These are phyloP conservation scores for Cordyceps farinosa DNA, from an alignment of 2,329 filamentous ascomycete species.

Conservation along the genomic window DNA sequence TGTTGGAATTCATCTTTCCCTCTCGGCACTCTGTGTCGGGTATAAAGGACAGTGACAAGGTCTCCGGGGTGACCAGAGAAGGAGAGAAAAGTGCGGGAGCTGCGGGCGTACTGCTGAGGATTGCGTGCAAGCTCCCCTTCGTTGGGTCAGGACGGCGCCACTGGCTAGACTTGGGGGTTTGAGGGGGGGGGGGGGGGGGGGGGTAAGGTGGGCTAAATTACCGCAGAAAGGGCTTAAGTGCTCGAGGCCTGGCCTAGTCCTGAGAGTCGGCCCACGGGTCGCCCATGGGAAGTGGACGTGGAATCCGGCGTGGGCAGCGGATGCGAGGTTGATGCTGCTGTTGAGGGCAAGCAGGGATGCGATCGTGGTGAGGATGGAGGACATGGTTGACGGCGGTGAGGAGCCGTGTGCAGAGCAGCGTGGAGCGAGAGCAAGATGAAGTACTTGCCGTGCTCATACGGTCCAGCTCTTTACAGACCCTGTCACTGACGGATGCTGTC, in stretches of 20 bases:
- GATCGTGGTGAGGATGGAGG: neutral
- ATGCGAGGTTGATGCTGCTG: neutral
- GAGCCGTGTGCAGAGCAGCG: neutral
- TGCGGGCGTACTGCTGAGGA: neutral
- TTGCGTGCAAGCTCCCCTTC: neutral
- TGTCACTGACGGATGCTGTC: too few relatives aligned
- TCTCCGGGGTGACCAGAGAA: constrained; percentile 9
- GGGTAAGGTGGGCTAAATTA: neutral
- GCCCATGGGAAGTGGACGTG: constrained; percentile 11
- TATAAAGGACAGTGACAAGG: constrained; percentile 1
- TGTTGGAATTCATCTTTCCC: neutral
- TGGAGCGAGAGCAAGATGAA: neutral
- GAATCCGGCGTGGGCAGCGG: constrained; percentile 5
- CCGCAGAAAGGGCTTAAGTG: neutral
- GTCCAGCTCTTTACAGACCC: neutral
- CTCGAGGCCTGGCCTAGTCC: neutral
- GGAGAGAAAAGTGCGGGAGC: constrained; percentile 10
- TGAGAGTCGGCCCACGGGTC: constrained; percentile 1
- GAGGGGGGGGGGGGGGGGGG: too few relatives aligned
- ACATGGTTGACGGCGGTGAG: neutral
- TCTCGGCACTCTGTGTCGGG: neutral
- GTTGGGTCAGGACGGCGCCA: neutral
- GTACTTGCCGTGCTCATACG: neutral
- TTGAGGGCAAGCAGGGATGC: neutral
- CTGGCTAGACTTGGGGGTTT: neutral